Percentiles rank a stretch among this genome's conserved stretches.
Conservation (phyloP, 257 asterid species). For the Lantana camara region DNA sequence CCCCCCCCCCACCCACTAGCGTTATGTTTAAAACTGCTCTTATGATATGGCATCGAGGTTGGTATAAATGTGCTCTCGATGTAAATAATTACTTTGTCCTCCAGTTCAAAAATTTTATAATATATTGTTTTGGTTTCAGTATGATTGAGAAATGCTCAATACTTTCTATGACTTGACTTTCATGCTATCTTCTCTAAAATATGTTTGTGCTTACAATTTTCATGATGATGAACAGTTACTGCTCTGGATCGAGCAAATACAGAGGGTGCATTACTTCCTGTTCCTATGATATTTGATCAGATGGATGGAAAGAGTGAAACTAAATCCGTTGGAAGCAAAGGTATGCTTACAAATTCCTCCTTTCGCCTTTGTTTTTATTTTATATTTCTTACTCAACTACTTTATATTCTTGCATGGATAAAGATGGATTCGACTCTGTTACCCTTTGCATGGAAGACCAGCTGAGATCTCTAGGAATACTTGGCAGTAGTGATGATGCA, state of each 20-base stretch:
- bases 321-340: conserved; percentile 43
- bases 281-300: conserved; percentile 58
- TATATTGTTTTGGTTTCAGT: no score
- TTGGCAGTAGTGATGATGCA: conserved; percentile 41
- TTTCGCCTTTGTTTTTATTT: neutral
- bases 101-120: no score
- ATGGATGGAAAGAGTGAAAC: conserved; percentile 40
- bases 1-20: neutral
- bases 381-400: neutral
- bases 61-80: neutral
- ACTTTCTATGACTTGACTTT: no score
- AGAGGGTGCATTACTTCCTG: conserved; percentile 78
- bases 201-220: conserved; percentile 14
- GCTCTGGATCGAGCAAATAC: conserved; percentile 83
- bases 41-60: neutral
- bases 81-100: neutral
- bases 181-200: conserved; percentile 6
- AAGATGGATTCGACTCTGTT: conserved; percentile 43
- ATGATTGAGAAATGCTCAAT: no score
- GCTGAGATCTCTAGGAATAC: conserved; percentile 71
- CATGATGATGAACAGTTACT: conserved; percentile 61
- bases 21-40: neutral
- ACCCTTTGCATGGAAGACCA: conserved; percentile 79
- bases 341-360: conserved; percentile 40
- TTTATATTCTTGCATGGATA: conserved; percentile 25